Evolutionary conservation across 1,284 basidiomycete species (phyloP), one percentile per base, ranked within the genome.

Genomic region (Mycena citricolor): DNA sequence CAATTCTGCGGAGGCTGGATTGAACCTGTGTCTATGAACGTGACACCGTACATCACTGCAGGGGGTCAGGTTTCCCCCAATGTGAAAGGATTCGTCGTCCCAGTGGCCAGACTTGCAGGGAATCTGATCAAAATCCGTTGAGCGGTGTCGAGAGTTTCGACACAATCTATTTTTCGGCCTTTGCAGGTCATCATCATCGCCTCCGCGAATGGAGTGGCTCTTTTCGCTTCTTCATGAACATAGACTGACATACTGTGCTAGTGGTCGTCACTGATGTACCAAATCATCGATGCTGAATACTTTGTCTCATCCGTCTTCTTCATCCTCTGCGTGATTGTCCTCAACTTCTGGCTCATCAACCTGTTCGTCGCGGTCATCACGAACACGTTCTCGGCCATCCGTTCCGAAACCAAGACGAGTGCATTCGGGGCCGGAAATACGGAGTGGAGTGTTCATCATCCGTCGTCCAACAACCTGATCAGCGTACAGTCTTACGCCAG

Each of bases 311-410:
- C 80, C 55, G 69, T 94, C 51, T 98, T 93, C 69, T 98, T 94
- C 69, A 86, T 98, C 55, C 67, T 86, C 42, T 86, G 84, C 46
- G 71, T 94, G 49, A 69, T 95, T 52, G 77, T 95, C 8, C 75
- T 95, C 54, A 94, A 95, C 64, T 90, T 94, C 61, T 95, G 92
- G 91, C 72, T 97, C 44, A 87, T 95, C 72, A 95, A 97, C 62
- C 67, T 97, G 47, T 90, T 97, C 62, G 92, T 98, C 47, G 95
- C 94, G 22, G 94, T 98, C 32, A 97, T 98, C 56, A 94, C 94
- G 32, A 92, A 94, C 63, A 93, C 91, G 0, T 99, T 99, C 64
- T 85, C 84, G 19, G 90, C 88, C 12, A 95, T 98, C 51, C 77
- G 92, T 16, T 79, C 84, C 5, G 84, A 91, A 56, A 98, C 94